Base-by-base conservation (phyloP, 2,329 filamentous ascomycete genomes). In the Penicillium hesseltinei region DNA sequence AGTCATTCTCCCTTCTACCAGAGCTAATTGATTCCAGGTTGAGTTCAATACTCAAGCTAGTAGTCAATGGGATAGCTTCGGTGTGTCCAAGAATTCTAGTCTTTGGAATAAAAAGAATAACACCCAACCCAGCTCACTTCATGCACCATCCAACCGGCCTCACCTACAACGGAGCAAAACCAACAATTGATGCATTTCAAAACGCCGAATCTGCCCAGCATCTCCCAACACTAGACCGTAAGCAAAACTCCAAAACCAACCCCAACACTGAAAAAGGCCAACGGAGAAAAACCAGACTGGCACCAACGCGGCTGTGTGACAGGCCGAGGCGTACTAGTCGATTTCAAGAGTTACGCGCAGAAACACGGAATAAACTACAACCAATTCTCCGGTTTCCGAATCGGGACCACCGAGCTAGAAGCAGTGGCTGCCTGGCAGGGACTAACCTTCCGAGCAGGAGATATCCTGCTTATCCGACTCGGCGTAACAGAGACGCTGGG, bases 291-390 rank as follows among this genome's bases (percentile, higher is more conserved):
- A 7, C 56, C 62, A 78, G 62, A 73, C 47, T 76, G 74, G 73
- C 66, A 75, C 35, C 64, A 71, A 11, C 80, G 74, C 2, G 79
- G 80, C 36, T 61, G 62, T 21, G 75, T 84, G 7, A 78, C 78
- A 2, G 81, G 81, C 3, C 76, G 82, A 0, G 81, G 81, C 21
- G 73, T 84, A 2, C 70, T 84, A 0, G 69, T 84, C 0, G 84
- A 87, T 66, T 85, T 80, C 53, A 77, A 75, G 49, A 62, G 71
- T 10, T 90, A 87, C 81, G 64, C 86, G 2, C 77, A 78, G 19
- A 73, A 74, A 38, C 79, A 85, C 45, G 81, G 80, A 35, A 81
- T 87, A 52, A 65, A 77, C 47, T 84, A 84, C 38, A 80, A 87
- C 57, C 74, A 84, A 2, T 79, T 82, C 61, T 84, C 82, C 17